A percentile compares a stretch with the other conserved stretches of the same genome.
phyloP scores from a whole-genome alignment of 176 grass and related monocot species.

The Carex littledalei region DNA sequence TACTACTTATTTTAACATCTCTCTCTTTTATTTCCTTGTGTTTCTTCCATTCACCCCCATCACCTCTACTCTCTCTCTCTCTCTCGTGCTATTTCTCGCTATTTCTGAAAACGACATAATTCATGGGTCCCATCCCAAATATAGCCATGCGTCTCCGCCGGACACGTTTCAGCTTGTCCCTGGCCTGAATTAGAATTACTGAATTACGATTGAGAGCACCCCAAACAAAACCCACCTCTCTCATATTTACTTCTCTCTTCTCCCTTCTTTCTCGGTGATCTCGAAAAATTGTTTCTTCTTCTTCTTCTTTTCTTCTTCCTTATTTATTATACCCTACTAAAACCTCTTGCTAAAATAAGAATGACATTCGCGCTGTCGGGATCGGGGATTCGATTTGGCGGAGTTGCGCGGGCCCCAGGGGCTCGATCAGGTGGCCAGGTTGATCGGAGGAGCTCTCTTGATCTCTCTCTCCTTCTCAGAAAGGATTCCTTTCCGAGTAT shows the following conservation, averaged over 20 bases:
- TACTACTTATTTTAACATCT: not conserved
- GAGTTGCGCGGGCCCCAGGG: slow-evolving; percentile 23
- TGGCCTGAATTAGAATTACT: not conserved
- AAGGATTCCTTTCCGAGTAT: slow-evolving; percentile 14
- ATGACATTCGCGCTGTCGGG: slow-evolving; percentile 36
- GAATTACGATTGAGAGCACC: not conserved
- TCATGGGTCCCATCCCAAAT: slow-evolving; percentile 17
- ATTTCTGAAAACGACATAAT: slow-evolving; percentile 38
- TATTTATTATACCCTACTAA: slow-evolving; percentile 13
- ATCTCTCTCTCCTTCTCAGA: slow-evolving; percentile 20
- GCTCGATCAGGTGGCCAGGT: slow-evolving; percentile 5
- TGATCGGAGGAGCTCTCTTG: slow-evolving; percentile 28
- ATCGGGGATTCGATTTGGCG: slow-evolving; percentile 31
- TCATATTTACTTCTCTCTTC: not conserved
- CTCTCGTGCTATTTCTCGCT: slow-evolving; percentile 23
- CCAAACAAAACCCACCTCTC: not conserved
- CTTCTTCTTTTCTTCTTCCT: not conserved
- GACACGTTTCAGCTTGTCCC: slow-evolving; percentile 7
- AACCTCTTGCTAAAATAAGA: slow-evolving; percentile 8
- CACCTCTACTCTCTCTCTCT: not conserved
- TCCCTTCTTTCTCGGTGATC: slow-evolving; percentile 28
- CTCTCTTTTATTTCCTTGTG: not conserved
- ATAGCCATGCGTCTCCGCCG: slow-evolving; percentile 2
- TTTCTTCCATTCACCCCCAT: not conserved
- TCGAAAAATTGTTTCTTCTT: not conserved